Evolutionary conservation across 2,329 filamentous ascomycete genomes (phyloP).

Genomic region (Diaporthe capsici): DNA sequence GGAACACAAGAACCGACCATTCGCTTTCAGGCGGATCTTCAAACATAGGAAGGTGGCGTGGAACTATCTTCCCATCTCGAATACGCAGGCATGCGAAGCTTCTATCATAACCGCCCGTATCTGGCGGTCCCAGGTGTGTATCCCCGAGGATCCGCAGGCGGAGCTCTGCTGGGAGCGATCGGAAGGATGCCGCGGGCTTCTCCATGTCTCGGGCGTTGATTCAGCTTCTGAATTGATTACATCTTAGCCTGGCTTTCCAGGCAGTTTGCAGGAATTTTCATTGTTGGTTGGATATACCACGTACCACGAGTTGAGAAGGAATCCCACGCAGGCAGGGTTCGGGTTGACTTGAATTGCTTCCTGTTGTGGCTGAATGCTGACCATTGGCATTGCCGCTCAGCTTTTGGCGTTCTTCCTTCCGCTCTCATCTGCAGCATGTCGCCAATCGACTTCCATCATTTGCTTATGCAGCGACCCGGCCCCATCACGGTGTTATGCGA

Average conservation of each 20-base stretch:
- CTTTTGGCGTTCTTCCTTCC: neutral
- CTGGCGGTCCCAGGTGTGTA: slow-evolving; percentile 25
- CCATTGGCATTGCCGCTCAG: neutral
- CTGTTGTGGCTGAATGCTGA: neutral
- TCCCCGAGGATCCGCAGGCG: slow-evolving; percentile 7
- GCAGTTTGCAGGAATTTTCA: neutral
- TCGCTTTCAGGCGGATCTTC: too few relatives aligned
- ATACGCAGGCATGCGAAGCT: neutral
- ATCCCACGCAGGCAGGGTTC: neutral
- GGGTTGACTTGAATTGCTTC: neutral
- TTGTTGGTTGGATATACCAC: neutral
- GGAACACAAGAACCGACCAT: too few relatives aligned
- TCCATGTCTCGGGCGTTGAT: neutral
- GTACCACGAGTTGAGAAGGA: too few relatives aligned
- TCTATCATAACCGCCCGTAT: slow-evolving; percentile 8
- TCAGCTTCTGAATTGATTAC: too few relatives aligned
- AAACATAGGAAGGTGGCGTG: too few relatives aligned
- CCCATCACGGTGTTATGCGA: slow-evolving; percentile 48
- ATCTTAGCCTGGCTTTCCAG: too few relatives aligned
- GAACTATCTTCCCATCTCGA: neutral
- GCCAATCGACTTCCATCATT: neutral
- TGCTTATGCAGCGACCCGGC: neutral
- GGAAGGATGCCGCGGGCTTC: neutral
- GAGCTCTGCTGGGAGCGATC: slow-evolving; percentile 19
- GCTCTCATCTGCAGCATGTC: neutral